Base-by-base conservation (phyloP, 108 stramenopile species). In the Mayamaea pseudoterrestris region DNA sequence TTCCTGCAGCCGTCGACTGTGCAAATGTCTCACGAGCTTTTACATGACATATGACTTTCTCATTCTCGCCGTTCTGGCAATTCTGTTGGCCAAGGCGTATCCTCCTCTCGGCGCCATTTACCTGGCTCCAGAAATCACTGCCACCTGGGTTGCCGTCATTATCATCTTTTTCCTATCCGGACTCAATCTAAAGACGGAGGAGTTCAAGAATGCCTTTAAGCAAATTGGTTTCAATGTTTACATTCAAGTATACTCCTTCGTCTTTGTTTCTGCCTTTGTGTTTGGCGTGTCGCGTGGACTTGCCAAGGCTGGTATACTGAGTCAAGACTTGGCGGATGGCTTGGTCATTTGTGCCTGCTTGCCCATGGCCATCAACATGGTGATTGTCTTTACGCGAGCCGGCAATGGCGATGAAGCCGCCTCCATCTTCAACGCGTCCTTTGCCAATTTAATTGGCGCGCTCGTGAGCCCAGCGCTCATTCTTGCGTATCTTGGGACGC, bases 321-420 rank as follows among this genome's bases (percentile, higher is more conserved):
- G 61, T 4, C 35, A 53, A 31, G 56, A 54, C 18, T 50, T 91
- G 25, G 80, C 82, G n/a, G 66, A 93, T 55, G 91, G 85, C 5
- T 76, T 93, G 80, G 57, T 65, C 5, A 70, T 93, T 20, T 83
- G 78, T 27, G 60, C 82, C 27, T 72, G 57, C 27, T 47, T 93
- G 0, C 86, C 86, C 14, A 57, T 87, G 35, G 82, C 91, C 5
- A 72, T 93, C 27, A 93, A 83, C 35, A 89, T 87, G 86, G 65
- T 68, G 0, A 29, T 85, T n/a, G n/a, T n/a, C n/a, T n/a, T n/a
- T n/a, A n/a, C n/a, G n/a, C n/a, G n/a, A n/a, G 52, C 58, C 32
- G 50, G 75, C 3, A 76, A 70, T 2, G 91, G 91, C 3, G 91
- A 93, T 50, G 85, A 85, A 47, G 83, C 84, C 30, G 35, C 77